Base-by-base conservation (phyloP, 148 eudicot genomes). In the Cornus kousa region DNA sequence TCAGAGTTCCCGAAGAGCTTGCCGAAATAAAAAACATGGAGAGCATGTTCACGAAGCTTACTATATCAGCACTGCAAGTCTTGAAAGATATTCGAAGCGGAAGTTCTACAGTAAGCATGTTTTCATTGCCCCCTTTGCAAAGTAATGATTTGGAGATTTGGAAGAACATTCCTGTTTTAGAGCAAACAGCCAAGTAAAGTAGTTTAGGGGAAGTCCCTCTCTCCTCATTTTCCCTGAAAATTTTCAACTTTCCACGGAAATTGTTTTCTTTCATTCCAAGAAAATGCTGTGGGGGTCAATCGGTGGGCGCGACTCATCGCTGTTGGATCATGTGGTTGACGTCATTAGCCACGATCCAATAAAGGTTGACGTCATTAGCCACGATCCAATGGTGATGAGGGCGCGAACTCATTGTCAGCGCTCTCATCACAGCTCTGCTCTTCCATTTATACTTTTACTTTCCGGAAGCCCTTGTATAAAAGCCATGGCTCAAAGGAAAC, bases 81-180 rank as follows among this genome's bases (percentile, higher is more conserved):
- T 82, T 92, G 72, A 89, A 89, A 76, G 88, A 89, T 78, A 89
- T 92, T 22, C 75, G 94, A 3, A 73, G 91, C 72, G 88, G 90
- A 68, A 92, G 97, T 81, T 87, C 92, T 5, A 92, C 94, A 0
- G 89, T 88, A 17, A 90, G 80, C 81, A 78, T 80, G 71, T 89
- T 92, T 59, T 89, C 94, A 0, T 84, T 92, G 87, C 92, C 97
- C 0, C 97, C 94, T 0, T 68, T 90, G 80, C 84, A 86, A 19
- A 79, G 53, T 67, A 81, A 74, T 8, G 75, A 79, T 9, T 35
- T 85, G 24, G 87, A 85, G 71, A 64, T 79, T 9, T 83, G 83
- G 87, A 85, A 80, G 86, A 86, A 86, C 68, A 57, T 60, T 17
- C 81, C 82, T 39, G 69, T 67, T 17, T 65, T 83, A 14, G 87